Evolutionary conservation across 306 rosid genomes (phyloP), one percentile per base, ranked within the genome.

Genomic region (Castanopsis chinensis): DNA sequence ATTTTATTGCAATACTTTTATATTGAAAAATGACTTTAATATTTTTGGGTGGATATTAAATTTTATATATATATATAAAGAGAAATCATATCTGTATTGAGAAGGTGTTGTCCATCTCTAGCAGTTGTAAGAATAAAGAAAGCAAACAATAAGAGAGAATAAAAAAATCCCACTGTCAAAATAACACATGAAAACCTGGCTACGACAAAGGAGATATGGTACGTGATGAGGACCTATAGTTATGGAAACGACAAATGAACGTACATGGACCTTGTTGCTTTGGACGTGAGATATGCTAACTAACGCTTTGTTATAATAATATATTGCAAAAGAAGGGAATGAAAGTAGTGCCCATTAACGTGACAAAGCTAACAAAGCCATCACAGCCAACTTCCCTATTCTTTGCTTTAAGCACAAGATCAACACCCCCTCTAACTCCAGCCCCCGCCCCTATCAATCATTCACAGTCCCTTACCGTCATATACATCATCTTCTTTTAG

Each of bases 331-430:
- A 67, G 3, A 58, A 58, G 64, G 30, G 61, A 20, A 61, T 13
- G 37, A 14, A 27, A 61, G 19, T 7, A 61, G 35, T 25, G 67
- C 25, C 35, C 67, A 5, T 61, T 28, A 61, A 61, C 69, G 69
- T 61, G 69, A 61, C 69, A 61, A 1, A 13, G 69, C 69, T 12
- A 61, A 12, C 37, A 61, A 61, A 61, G 19, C 35, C 35, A 27
- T 33, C 69, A 27, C 17, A 9, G 28, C 27, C 28, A 8, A 43
- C 13, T 11, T 9, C 14, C 51, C 10, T n/a, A 57, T 60, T 15
- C 45, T 19, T 65, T 33, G 71, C 71, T 65, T 65, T 65, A 65
- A 18, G 23, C 71, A 65, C 51, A 65, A 18, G 71, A 65, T 65
- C 23, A 30, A 17, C 71, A 18, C 20, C 71, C 6, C 71, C 69